A percentile compares a stretch with the other conserved stretches of the same genome.
phyloP scores from a whole-genome alignment of 2,329 filamentous ascomycete genomes.

The Fusarium zealandicum region DNA sequence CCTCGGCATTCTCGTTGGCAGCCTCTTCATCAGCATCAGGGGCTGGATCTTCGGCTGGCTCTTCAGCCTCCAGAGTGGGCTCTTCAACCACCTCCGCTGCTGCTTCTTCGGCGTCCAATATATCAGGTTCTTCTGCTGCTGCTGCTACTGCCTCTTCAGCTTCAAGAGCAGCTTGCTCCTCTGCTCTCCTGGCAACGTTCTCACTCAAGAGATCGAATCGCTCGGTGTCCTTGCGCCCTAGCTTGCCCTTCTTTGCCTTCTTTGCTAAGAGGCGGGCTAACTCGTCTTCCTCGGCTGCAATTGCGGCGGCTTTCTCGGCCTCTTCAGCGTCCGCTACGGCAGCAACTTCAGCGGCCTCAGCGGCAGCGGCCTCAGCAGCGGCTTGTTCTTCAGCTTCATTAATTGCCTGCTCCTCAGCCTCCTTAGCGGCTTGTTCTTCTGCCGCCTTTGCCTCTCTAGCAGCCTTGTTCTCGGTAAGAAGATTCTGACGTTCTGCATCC shows the following conservation, averaged over 20 bases:
- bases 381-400: constrained; percentile 40
- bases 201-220: constrained; percentile 26
- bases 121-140: constrained; percentile 1
- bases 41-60: constrained; percentile 4
- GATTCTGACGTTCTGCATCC: constrained; percentile 29
- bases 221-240: constrained; percentile 38
- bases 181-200: constrained; percentile 28
- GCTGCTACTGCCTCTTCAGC: constrained; percentile 27
- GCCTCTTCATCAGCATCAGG: constrained; percentile 1
- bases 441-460: constrained; percentile 39
- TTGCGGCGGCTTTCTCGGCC: constrained; percentile 33
- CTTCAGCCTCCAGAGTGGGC: background rate
- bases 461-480: constrained; percentile 29
- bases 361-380: constrained; percentile 24
- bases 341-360: constrained; percentile 34
- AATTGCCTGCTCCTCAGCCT: constrained; percentile 41
- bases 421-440: constrained; percentile 42
- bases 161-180: constrained; percentile 27
- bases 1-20: constrained; percentile 11
- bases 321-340: constrained; percentile 35
- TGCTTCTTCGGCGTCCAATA: constrained; percentile 3
- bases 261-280: constrained; percentile 50
- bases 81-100: constrained; percentile 31
- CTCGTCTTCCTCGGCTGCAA: constrained; percentile 47
- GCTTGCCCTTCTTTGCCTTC: constrained; percentile 47